Evolutionary conservation across 306 rosid genomes (phyloP).

Genomic region (Pterocarpus macrocarpus): DNA sequence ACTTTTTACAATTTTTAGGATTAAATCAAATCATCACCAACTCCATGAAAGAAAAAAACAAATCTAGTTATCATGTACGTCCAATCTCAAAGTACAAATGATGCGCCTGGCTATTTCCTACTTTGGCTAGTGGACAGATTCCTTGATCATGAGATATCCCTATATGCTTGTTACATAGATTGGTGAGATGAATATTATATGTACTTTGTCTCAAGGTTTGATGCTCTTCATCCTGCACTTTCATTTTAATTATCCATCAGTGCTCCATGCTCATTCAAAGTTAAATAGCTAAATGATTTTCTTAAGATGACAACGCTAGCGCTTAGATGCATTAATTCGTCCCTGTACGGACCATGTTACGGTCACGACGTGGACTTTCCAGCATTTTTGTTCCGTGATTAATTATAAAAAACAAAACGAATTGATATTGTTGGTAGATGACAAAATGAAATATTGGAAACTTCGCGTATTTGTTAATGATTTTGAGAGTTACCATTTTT

Average conservation of each 20-base stretch:
- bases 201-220: background rate
- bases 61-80: background rate
- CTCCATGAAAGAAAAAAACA: slow-evolving; percentile 1
- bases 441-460: slow-evolving; percentile 1
- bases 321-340: background rate
- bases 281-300: background rate
- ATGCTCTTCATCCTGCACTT: background rate
- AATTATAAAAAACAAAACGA: background rate
- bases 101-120: slow-evolving; percentile 25
- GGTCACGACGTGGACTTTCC: background rate
- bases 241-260: background rate
- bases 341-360: background rate
- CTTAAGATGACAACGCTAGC: background rate
- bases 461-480: background rate
- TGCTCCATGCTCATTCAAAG: background rate
- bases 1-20: no score
- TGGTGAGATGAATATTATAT: background rate
- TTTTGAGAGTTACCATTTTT: no score
- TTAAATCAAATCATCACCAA: slow-evolving; percentile 28
- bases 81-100: slow-evolving; percentile 31
- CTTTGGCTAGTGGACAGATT: slow-evolving; percentile 29
- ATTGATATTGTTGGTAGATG: slow-evolving; percentile 34
- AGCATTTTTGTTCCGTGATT: background rate
- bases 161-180: background rate
- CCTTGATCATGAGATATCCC: background rate